A percentile compares a stretch with the other conserved stretches of the same genome.
Evolutionary conservation across 2,329 filamentous ascomycete genomes (phyloP).

Genomic region (Talaromyces amestolkiae): DNA sequence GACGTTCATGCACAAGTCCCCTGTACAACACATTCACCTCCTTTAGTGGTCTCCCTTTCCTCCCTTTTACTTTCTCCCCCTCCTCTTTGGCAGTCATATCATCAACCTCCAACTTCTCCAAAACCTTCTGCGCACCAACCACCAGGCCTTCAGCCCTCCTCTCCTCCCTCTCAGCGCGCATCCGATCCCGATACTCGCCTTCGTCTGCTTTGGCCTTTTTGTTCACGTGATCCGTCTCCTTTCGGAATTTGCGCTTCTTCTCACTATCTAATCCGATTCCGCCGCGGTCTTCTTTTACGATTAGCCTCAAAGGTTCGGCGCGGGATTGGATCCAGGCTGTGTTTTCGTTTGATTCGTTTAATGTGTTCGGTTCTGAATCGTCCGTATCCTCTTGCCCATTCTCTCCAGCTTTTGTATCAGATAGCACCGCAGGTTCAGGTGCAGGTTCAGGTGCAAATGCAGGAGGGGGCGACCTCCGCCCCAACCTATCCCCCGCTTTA

Average conservation of each 20-base stretch:
- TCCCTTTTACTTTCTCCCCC: neutral
- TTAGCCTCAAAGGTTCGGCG: slow-evolving; percentile 72
- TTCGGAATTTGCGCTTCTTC: slow-evolving; percentile 71
- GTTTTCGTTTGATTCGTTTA: neutral
- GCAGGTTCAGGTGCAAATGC: slow-evolving; percentile 6
- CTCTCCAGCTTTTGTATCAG: neutral
- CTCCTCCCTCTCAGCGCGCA: slow-evolving; percentile 68
- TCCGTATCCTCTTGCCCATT: too few species aligned
- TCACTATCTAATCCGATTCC: slow-evolving; percentile 84
- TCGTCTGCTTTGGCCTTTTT: slow-evolving; percentile 66
- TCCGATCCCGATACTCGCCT: slow-evolving; percentile 69
- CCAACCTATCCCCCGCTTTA: slow-evolving; percentile 70
- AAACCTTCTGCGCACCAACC: slow-evolving; percentile 75
- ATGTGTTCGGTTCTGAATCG: neutral
- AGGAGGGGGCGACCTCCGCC: slow-evolving; percentile 48
- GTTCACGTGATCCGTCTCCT: slow-evolving; percentile 48
- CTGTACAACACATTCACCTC: slow-evolving; percentile 78
- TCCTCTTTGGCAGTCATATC: neutral
- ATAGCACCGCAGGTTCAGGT: neutral
- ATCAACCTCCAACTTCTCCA: slow-evolving; percentile 67
- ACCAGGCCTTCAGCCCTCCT: slow-evolving; percentile 67
- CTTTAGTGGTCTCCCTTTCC: slow-evolving; percentile 53
- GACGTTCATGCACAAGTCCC: slow-evolving; percentile 66
- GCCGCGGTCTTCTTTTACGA: slow-evolving; percentile 72
- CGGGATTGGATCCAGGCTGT: slow-evolving; percentile 36